phyloP scores from a whole-genome alignment of 192 early-diverging fungal genomes.

The Coemansia sp. region DNA sequence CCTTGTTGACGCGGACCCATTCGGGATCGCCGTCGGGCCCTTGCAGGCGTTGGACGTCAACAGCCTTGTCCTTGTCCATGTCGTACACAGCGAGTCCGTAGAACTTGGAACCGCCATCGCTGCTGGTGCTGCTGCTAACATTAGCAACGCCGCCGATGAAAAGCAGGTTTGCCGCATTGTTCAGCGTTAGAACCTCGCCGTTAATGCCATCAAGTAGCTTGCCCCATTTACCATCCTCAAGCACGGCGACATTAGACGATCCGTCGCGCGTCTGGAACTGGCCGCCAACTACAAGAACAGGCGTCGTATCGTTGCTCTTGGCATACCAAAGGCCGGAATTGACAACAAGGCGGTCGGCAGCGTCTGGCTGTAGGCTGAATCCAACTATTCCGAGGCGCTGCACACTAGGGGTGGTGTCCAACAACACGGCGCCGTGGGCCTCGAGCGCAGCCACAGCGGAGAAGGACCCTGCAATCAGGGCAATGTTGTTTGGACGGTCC shows the following conservation, averaged over 20 bases:
- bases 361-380: slow-evolving; percentile 31
- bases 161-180: slow-evolving; percentile 57
- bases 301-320: slow-evolving; percentile 42
- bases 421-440: slow-evolving; percentile 38
- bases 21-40: slow-evolving; percentile 16
- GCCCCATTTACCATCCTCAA: slow-evolving; percentile 52
- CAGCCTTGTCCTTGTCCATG: slow-evolving; percentile 37
- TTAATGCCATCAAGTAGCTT: slow-evolving; percentile 36
- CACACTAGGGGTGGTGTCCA: slow-evolving; percentile 25
- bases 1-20: slow-evolving; percentile 44
- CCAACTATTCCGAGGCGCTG: slow-evolving; percentile 38
- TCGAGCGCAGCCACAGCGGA: slow-evolving; percentile 41
- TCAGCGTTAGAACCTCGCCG: slow-evolving; percentile 59
- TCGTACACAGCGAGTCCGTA: slow-evolving; percentile 58
- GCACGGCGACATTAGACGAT: slow-evolving; percentile 45
- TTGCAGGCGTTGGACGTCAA: slow-evolving; percentile 25
- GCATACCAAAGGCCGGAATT: slow-evolving; percentile 61
- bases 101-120: slow-evolving; percentile 16
- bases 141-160: slow-evolving; percentile 62
- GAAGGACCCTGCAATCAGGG: slow-evolving; percentile 41
- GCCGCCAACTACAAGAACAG: slow-evolving; percentile 59
- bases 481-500: slow-evolving; percentile 25
- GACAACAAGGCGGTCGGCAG: slow-evolving; percentile 30
- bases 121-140: slow-evolving; percentile 8
- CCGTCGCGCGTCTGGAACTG: slow-evolving; percentile 55